These are phyloP conservation scores for Steccherinum ochraceum DNA, from an alignment of 768 basidiomycete species.

Conservation along the genomic window DNA sequence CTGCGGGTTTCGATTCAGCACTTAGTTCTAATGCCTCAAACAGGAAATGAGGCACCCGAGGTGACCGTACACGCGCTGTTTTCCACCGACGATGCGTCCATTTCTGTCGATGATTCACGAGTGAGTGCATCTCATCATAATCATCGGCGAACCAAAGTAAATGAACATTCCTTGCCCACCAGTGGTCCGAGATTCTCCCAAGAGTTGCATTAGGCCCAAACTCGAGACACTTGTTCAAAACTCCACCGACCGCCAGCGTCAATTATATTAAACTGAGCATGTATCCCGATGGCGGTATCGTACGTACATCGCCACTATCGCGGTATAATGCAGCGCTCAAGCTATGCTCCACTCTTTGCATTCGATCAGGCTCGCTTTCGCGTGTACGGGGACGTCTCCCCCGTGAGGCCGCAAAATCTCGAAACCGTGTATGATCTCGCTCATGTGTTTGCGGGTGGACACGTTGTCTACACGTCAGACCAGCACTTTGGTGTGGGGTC, in stretches of 20 bases:
- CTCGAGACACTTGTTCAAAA: slow-evolving; percentile 83
- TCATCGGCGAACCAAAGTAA: background rate
- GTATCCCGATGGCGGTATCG: slow-evolving; percentile 97
- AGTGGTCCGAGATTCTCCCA: slow-evolving; percentile 84
- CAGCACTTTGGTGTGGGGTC: slow-evolving; percentile 93
- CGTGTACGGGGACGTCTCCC: slow-evolving; percentile 75
- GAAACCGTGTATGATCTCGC: slow-evolving; percentile 72
- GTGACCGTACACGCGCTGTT: slow-evolving; percentile 66
- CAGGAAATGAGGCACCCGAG: slow-evolving; percentile 83
- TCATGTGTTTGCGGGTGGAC: slow-evolving; percentile 84
- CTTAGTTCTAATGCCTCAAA: background rate
- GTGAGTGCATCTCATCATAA: slow-evolving; percentile 31
- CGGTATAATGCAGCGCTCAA: too few relatives aligned
- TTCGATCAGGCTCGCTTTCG: slow-evolving; percentile 82
- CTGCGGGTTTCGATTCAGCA: background rate
- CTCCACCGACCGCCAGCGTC: slow-evolving; percentile 42
- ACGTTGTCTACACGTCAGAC: slow-evolving; percentile 80
- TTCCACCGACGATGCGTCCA: slow-evolving; percentile 29
- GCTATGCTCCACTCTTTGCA: too few relatives aligned
- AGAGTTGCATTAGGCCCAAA: slow-evolving; percentile 72
- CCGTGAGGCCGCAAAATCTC: slow-evolving; percentile 48
- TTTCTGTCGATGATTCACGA: slow-evolving; percentile 40
- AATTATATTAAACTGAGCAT: slow-evolving; percentile 90
- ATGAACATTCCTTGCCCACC: background rate
- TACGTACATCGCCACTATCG: slow-evolving; percentile 33